Conservation (phyloP, 2,329 filamentous ascomycete genomes). For the Claviceps fusiformis region DNA sequence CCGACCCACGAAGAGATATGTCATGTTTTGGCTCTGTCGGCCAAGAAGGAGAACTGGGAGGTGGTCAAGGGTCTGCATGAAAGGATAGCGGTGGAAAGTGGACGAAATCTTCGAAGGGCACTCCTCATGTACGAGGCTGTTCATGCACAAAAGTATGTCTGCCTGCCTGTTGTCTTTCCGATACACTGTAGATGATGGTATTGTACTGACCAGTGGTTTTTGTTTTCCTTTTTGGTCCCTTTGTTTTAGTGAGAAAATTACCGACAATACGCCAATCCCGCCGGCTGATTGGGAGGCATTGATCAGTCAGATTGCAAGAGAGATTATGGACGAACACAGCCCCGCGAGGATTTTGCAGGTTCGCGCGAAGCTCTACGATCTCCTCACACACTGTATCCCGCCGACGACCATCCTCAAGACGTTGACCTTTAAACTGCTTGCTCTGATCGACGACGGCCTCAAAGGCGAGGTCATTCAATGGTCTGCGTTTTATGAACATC, state of each 20-base stretch:
- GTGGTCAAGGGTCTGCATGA: constrained; percentile 61
- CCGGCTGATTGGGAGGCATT: constrained; percentile 95
- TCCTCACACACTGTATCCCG: constrained; percentile 94
- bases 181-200: not conserved
- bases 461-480: constrained; percentile 90
- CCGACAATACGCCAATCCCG: constrained; percentile 76
- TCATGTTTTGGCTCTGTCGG: constrained; percentile 53
- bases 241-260: constrained; percentile 66
- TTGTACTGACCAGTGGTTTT: constrained; percentile 16
- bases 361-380: constrained; percentile 87
- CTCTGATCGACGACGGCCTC: constrained; percentile 72
- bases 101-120: constrained; percentile 77
- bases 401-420: constrained; percentile 89
- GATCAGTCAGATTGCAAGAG: constrained; percentile 76
- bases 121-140: constrained; percentile 95
- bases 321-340: constrained; percentile 89
- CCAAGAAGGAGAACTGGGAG: constrained; percentile 75
- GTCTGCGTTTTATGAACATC: constrained; percentile 95
- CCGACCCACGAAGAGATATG: constrained; percentile 79
- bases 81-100: constrained; percentile 81
- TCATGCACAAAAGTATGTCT: constrained; percentile 81
- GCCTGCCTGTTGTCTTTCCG: not conserved
- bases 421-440: constrained; percentile 82
- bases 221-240: no score
- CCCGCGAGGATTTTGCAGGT: constrained; percentile 78